phyloP scores from a whole-genome alignment of 495 filamentous ascomycete species.

The Daldinia grandis region DNA sequence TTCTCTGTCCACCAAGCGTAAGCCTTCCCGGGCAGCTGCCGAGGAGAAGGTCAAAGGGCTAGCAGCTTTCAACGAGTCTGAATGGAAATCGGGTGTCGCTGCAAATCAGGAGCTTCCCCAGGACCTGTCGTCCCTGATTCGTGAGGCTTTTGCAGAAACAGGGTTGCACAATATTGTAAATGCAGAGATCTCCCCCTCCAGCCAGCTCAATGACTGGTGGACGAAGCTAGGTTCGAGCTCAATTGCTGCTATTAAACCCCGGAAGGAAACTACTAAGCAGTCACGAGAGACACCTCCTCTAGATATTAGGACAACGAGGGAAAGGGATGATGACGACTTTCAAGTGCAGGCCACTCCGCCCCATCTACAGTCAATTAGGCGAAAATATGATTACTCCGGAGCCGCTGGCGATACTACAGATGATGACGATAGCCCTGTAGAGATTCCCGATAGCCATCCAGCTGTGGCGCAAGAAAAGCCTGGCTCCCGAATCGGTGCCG shows the following conservation, averaged over 20 bases:
- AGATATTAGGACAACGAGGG: constrained; percentile 6
- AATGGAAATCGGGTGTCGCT: constrained; percentile 54
- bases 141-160: constrained; percentile 46
- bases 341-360: constrained; percentile 61
- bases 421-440: constrained; percentile 40
- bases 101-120: constrained; percentile 41
- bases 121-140: constrained; percentile 49
- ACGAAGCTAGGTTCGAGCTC: constrained; percentile 47
- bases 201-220: constrained; percentile 59
- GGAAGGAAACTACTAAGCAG: constrained; percentile 16
- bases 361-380: constrained; percentile 33
- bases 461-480: constrained; percentile 12
- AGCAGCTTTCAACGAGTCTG: constrained; percentile 57
- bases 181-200: constrained; percentile 44
- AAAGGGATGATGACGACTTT: constrained; percentile 57
- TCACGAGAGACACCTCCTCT: background rate
- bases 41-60: constrained; percentile 65
- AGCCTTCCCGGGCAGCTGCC: constrained; percentile 52
- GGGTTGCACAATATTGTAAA: constrained; percentile 41
- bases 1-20: constrained; percentile 63
- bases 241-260: constrained; percentile 15
- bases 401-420: constrained; percentile 50
- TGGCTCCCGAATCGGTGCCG: constrained; percentile 36
- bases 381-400: background rate
- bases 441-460: constrained; percentile 28